Evolutionary conservation across 768 basidiomycete genomes (phyloP), one percentile per base, ranked within the genome.

Genomic region (Boletus rex-veris): DNA sequence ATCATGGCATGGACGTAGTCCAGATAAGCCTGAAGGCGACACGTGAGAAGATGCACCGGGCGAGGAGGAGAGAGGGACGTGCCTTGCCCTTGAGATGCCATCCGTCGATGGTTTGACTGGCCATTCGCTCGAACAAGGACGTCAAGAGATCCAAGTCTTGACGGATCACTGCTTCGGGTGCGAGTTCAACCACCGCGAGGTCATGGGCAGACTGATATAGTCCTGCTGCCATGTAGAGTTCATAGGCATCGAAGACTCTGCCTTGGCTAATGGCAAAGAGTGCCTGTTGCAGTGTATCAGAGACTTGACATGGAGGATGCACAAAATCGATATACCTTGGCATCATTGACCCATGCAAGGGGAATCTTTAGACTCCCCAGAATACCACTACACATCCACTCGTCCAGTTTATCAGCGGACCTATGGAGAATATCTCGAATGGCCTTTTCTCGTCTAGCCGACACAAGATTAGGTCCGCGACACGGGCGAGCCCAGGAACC

Each of bases 81-180:
- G 89, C 92, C 80, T 94, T 88, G 48, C 95, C 95, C 35, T 88
- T 85, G 35, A 82, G 77, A 62, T 86, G 79, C 95, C 95, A 97
- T 9, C 83, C 83, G 40, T 82, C 82, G 10, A 95, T 79, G 3
- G 74, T 67, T 37, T 75, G 48, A 11, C 77, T 79, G 21, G 74
- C 75, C 59, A 98, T 84, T 9, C 77, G 77, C 46, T 73, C 75
- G 60, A 98, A 90, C 21, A 98, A 68, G n/a, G 77, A 77, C 35
- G 75, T 74, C 21, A 97, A 71, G 12, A 96, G 75, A 3, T 78
- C 80, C 8, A 78, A 59, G 60, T 79, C 77, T 40, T 75, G 67
- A 19, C 74, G 60, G 30, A 98, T 77, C 50, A 97, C 77, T 0
- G 88, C 91, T 58, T 98, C 96, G 1, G 92, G 90, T 7, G 89